Evolutionary conservation across 2,329 filamentous ascomycete genomes (phyloP).

Genomic region (Epicoccum nigrum): DNA sequence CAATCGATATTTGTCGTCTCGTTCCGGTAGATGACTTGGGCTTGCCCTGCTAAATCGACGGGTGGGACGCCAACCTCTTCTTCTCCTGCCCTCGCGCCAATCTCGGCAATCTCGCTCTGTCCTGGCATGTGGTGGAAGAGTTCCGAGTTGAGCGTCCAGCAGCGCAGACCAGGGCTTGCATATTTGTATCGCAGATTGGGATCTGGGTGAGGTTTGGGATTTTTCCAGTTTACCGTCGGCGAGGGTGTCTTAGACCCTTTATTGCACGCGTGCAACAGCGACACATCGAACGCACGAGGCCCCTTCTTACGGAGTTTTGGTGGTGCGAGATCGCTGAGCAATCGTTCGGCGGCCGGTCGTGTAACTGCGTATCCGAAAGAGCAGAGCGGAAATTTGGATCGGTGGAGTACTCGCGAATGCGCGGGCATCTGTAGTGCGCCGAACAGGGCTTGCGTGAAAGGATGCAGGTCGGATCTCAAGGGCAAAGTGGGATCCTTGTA

Average conservation of each 20-base stretch:
- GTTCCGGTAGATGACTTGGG: slow-evolving; percentile 38
- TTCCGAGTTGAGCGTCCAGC: slow-evolving; percentile 53
- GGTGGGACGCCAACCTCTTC: slow-evolving; percentile 41
- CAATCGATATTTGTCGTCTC: slow-evolving; percentile 49
- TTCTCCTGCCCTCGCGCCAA: slow-evolving; percentile 36
- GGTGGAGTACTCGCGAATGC: slow-evolving; percentile 48
- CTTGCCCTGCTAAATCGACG: slow-evolving; percentile 43
- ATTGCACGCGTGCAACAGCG: slow-evolving; percentile 50
- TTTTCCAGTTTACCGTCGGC: slow-evolving; percentile 29
- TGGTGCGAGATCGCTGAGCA: slow-evolving; percentile 49
- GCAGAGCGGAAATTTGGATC: slow-evolving; percentile 52
- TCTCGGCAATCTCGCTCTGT: slow-evolving; percentile 46
- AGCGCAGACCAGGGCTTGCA: slow-evolving; percentile 45
- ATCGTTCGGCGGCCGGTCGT: slow-evolving; percentile 45
- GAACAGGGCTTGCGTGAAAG: slow-evolving; percentile 49
- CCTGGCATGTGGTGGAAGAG: slow-evolving; percentile 54
- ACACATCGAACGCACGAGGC: slow-evolving; percentile 51
- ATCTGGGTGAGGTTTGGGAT: slow-evolving; percentile 29
- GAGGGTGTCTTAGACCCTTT: slow-evolving; percentile 40
- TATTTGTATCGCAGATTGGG: slow-evolving; percentile 36
- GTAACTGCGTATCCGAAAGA: slow-evolving; percentile 55
- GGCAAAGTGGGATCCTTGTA: slow-evolving; percentile 50
- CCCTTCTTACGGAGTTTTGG: slow-evolving; percentile 34
- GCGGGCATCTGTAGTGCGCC: slow-evolving; percentile 43
- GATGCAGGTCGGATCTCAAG: slow-evolving; percentile 45